Evolutionary conservation across 1,139 yeast genomes (phyloP).

Genomic region (Zygosaccharomyces pseudobailii): DNA sequence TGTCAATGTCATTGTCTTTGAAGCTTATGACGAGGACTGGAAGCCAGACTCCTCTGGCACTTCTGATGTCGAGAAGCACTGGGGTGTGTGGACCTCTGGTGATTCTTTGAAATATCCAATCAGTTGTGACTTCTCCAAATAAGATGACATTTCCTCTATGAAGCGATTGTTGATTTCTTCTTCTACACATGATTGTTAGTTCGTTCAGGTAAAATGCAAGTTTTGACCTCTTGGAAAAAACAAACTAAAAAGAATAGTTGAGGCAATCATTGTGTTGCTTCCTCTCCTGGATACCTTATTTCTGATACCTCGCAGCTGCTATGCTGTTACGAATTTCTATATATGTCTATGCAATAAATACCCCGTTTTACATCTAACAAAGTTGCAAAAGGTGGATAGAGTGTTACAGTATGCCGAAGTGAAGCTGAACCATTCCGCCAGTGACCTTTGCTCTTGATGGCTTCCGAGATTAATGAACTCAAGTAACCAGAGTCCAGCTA

Average conservation of each 20-base stretch:
- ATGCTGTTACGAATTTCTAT: slow-evolving; percentile 1
- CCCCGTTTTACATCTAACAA: not conserved
- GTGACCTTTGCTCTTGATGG: too few relatives aligned
- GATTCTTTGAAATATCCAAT: slow-evolving; percentile 55
- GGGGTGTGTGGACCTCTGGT: slow-evolving; percentile 78
- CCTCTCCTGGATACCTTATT: not conserved
- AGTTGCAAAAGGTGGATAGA: not conserved
- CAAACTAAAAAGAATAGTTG: not conserved
- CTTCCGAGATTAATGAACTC: too few relatives aligned
- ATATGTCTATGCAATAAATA: slow-evolving; percentile 2
- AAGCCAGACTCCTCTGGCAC: slow-evolving; percentile 87
- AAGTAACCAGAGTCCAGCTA: too few relatives aligned
- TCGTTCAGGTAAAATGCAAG: not conserved
- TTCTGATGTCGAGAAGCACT: slow-evolving; percentile 79
- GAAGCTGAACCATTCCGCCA: too few relatives aligned
- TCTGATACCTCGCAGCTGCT: slow-evolving; percentile 1
- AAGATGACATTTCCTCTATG: not conserved
- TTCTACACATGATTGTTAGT: slow-evolving; percentile 2
- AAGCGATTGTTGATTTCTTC: not conserved
- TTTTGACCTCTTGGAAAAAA: not conserved
- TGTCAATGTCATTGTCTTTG: slow-evolving; percentile 83
- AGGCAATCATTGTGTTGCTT: not conserved
- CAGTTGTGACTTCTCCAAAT: slow-evolving; percentile 45
- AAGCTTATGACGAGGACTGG: slow-evolving; percentile 95
- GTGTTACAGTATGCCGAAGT: too few relatives aligned